Evolutionary conservation across 1,139 yeast species (phyloP), one percentile per base, ranked within the genome.

Genomic region (Kodamaea fungicola): DNA sequence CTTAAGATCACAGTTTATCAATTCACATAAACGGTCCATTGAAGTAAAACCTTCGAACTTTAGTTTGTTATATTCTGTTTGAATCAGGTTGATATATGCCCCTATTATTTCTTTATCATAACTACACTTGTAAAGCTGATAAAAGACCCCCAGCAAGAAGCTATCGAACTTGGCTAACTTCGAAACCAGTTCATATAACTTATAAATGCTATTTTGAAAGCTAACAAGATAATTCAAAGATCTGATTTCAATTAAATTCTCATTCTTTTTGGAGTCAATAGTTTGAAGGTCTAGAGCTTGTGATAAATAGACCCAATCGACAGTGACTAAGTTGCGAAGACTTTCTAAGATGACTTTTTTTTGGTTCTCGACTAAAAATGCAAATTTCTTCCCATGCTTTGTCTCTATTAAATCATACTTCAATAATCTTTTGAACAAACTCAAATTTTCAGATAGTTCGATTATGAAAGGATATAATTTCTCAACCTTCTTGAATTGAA

Each of bases 381-480:
- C 66, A 28, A 70, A 62, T 12, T 67, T 71, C 7, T 62, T 61
- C 0, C 78, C 63, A 37, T 47, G 50, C 0, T 45, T 48, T 5
- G 53, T 47, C 1, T 46, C 35, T 1, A 33, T 29, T 13, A 59
- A 44, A n/a, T 54, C 59, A 4, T 32, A 25, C 4, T 43, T 40
- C 30, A 64, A 47, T 3, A 59, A 43, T 7, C 61, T 55, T 12
- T 80, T 54, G 12, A 68, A 47, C 4, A 57, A 42, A 2, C 37
- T 34, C 4, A 68, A 31, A 32, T 54, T 58, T 43, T 85, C 94
- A 7, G 61, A 56, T 9, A 87, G 50, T 9, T 74, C 68, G 1
- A 71, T 64, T 0, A 87, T 82, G 42, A 75, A 71, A 0, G 90
- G 89, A 34, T 78, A 72, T 0, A 83, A 54, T 24, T 70, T 64